Evolutionary conservation across 2,329 filamentous ascomycete genomes (phyloP).

Genomic region (Tolypocladium sp.): DNA sequence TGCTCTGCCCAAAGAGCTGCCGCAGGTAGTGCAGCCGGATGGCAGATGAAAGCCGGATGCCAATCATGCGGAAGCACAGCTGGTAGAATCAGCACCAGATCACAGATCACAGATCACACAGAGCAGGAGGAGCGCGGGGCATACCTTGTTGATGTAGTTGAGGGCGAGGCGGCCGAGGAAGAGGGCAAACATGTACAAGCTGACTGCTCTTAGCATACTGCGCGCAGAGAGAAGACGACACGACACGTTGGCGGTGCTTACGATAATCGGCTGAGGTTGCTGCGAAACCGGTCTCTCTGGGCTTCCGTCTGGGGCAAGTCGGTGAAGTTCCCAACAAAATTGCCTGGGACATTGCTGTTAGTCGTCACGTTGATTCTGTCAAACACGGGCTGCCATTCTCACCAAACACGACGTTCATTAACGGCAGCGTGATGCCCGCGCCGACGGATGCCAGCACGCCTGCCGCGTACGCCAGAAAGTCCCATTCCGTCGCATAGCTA

Average conservation of each 20-base stretch:
- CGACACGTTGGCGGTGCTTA: constrained; percentile 15
- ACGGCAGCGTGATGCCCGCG: constrained; percentile 43
- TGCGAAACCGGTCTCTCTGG: constrained; percentile 28
- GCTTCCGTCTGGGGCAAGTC: constrained; percentile 21
- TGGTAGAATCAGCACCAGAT: constrained; percentile 9
- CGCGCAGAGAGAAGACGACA: too few species aligned
- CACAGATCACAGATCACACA: not conserved
- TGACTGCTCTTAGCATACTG: constrained; percentile 12
- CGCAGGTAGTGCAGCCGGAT: constrained; percentile 57
- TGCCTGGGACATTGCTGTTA: constrained; percentile 17
- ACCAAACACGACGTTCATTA: constrained; percentile 54
- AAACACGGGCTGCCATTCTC: constrained; percentile 5
- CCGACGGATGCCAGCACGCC: constrained; percentile 40
- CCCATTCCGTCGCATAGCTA: constrained; percentile 43
- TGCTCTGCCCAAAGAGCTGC: constrained; percentile 53
- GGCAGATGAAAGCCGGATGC: constrained; percentile 50
- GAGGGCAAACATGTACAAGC: constrained; percentile 60
- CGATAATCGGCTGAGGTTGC: constrained; percentile 33
- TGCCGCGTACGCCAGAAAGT: constrained; percentile 36
- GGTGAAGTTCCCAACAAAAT: constrained; percentile 39
- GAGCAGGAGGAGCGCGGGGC: not conserved
- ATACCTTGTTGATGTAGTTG: constrained; percentile 50
- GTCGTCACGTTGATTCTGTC: not conserved
- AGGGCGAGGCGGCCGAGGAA: constrained; percentile 58
- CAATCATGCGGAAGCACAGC: constrained; percentile 53